Evolutionary conservation across 2,329 filamentous ascomycete genomes (phyloP).

Genomic region (Scolecobasidium constrictum): DNA sequence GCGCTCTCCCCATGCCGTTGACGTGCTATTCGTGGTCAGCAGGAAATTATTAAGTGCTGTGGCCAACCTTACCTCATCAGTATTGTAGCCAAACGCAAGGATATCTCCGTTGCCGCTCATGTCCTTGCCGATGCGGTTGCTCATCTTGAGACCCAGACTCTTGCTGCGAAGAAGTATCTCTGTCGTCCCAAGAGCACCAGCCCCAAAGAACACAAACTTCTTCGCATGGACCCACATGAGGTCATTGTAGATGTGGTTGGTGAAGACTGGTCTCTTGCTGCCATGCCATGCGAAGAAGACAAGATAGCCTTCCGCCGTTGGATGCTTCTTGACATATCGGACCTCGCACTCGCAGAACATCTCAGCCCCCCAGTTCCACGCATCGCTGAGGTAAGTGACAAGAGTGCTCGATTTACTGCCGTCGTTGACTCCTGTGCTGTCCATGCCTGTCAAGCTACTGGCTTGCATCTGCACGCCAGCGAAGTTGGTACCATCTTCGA

Average conservation of each 20-base stretch:
- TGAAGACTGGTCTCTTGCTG: constrained; percentile 44
- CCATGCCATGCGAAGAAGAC: constrained; percentile 57
- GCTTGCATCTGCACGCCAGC: constrained; percentile 54
- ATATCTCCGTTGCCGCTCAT: constrained; percentile 58
- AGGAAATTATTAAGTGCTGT: no score
- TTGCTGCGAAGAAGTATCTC: constrained; percentile 36
- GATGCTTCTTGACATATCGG: constrained; percentile 41
- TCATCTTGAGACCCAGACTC: constrained; percentile 44
- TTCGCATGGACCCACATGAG: constrained; percentile 58
- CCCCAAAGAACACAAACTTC: constrained; percentile 55
- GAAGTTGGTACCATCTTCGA: constrained; percentile 48
- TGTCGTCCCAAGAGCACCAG: constrained; percentile 53
- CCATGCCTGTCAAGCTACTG: constrained; percentile 50
- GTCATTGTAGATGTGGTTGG: constrained; percentile 43
- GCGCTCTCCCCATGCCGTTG: no score
- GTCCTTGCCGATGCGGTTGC: constrained; percentile 33
- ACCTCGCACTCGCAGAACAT: constrained; percentile 62
- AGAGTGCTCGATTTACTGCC: constrained; percentile 56
- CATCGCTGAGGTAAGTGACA: constrained; percentile 57
- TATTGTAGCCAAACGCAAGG: constrained; percentile 54
- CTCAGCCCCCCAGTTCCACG: constrained; percentile 63
- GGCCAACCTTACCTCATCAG: no score
- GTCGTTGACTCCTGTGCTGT: constrained; percentile 55
- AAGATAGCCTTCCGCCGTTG: constrained; percentile 45
- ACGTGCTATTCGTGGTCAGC: no score